These are phyloP conservation scores for Solanum clarkiae DNA, from an alignment of 257 asterid species.

Conservation along the genomic window DNA sequence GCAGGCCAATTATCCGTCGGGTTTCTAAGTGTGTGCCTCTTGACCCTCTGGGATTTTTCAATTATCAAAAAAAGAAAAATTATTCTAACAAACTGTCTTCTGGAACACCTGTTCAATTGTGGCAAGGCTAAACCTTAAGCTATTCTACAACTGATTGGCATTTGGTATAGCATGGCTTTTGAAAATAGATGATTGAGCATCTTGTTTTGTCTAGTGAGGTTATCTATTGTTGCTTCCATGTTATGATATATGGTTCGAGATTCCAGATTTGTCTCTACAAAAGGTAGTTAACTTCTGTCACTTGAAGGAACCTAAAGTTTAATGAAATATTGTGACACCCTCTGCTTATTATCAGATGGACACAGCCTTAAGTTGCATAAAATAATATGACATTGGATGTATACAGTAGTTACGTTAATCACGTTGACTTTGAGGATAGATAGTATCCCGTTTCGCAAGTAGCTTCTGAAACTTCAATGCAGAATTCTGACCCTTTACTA, in stretches of 20 bases:
- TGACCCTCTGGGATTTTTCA: background rate
- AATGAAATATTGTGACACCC: background rate
- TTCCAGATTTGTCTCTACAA: background rate
- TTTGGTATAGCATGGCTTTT: background rate
- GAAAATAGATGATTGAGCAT: background rate
- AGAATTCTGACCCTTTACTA: background rate
- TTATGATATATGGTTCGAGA: background rate
- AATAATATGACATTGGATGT: background rate
- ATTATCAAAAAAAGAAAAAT: background rate
- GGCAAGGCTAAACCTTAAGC: background rate
- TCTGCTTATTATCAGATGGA: background rate
- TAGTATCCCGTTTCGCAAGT: background rate
- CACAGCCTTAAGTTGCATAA: background rate
- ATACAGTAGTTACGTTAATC: background rate
- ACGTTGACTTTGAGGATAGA: background rate
- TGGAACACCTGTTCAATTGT: background rate
- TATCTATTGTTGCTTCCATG: background rate
- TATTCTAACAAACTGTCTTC: background rate
- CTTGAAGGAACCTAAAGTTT: background rate
- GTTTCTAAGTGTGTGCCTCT: background rate
- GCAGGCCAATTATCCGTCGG: background rate
- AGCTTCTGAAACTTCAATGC: background rate
- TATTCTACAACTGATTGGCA: background rate
- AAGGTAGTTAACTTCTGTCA: background rate
- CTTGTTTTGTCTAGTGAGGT: background rate